Conservation (phyloP, 202 grass and related monocot species). For the Zizania palustris region DNA sequence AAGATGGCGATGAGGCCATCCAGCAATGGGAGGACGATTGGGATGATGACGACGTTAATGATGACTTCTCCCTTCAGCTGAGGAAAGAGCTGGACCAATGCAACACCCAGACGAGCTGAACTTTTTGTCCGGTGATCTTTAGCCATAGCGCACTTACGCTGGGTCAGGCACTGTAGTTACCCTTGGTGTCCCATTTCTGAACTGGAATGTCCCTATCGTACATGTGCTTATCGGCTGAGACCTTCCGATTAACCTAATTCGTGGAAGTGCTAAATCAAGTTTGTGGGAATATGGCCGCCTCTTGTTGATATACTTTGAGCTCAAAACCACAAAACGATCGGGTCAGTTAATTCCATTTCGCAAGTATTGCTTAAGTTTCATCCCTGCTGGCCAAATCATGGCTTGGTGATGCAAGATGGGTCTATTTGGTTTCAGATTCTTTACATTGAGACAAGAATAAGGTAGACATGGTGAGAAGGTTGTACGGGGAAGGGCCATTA, state of each 20-base stretch:
- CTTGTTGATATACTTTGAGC: neutral
- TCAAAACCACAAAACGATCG: too few relatives aligned
- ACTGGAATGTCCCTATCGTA: neutral
- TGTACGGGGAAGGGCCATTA: too few relatives aligned
- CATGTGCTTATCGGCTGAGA: neutral
- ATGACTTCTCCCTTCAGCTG: slow-evolving; percentile 74
- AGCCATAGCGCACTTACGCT: slow-evolving; percentile 13
- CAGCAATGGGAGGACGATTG: slow-evolving; percentile 82
- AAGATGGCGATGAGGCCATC: slow-evolving; percentile 61
- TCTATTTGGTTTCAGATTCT: neutral
- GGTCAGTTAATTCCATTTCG: too few relatives aligned
- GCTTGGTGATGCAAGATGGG: neutral
- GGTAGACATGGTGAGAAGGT: too few relatives aligned
- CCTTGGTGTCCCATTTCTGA: slow-evolving; percentile 5
- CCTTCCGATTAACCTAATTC: neutral
- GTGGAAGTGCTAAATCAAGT: neutral
- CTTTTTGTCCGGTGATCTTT: neutral
- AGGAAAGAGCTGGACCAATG: slow-evolving; percentile 67
- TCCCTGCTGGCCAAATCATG: neutral
- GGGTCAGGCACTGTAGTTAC: neutral
- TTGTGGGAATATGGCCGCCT: neutral
- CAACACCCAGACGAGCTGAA: slow-evolving; percentile 59
- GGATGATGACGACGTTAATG: slow-evolving; percentile 68
- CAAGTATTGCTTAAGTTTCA: neutral
- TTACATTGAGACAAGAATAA: neutral